Conservation (phyloP, 73 alveolate species). For the Stentor roeselii region DNA sequence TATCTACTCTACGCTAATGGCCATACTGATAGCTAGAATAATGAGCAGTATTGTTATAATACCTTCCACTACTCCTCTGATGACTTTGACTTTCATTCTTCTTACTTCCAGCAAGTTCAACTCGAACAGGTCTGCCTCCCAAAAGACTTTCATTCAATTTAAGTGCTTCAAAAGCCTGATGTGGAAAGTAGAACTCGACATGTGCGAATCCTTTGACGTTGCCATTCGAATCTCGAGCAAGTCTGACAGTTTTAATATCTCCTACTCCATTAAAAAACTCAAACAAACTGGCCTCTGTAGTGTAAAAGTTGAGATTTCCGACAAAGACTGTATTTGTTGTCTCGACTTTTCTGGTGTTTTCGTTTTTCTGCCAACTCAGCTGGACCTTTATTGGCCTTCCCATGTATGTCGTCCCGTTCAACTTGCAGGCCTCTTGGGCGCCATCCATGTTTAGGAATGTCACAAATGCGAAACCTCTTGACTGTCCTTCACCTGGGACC, state of each 20-base stretch:
- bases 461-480: slow-evolving; percentile 53
- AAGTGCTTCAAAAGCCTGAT: slow-evolving; percentile 69
- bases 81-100: slow-evolving; percentile 32
- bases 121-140: slow-evolving; percentile 75
- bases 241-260: slow-evolving; percentile 59
- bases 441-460: slow-evolving; percentile 37
- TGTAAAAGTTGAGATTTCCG: slow-evolving; percentile 77
- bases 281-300: slow-evolving; percentile 59
- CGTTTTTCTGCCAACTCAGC: background rate
- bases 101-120: slow-evolving; percentile 63
- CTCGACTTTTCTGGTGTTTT: slow-evolving; percentile 36
- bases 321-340: slow-evolving; percentile 60
- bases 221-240: slow-evolving; percentile 83
- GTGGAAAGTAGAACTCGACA: slow-evolving; percentile 75
- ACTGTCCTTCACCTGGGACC: slow-evolving; percentile 27
- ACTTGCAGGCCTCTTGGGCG: slow-evolving; percentile 38
- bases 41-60: slow-evolving; percentile 36
- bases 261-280: slow-evolving; percentile 77
- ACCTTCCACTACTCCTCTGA: slow-evolving; percentile 53
- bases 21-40: slow-evolving; percentile 34
- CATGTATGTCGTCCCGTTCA: background rate
- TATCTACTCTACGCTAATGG: slow-evolving; percentile 38
- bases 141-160: slow-evolving; percentile 59
- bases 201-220: slow-evolving; percentile 86
- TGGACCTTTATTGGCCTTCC: slow-evolving; percentile 12